Conservation (phyloP, 129 eudicot genomes). For the Lactuca saligna region DNA sequence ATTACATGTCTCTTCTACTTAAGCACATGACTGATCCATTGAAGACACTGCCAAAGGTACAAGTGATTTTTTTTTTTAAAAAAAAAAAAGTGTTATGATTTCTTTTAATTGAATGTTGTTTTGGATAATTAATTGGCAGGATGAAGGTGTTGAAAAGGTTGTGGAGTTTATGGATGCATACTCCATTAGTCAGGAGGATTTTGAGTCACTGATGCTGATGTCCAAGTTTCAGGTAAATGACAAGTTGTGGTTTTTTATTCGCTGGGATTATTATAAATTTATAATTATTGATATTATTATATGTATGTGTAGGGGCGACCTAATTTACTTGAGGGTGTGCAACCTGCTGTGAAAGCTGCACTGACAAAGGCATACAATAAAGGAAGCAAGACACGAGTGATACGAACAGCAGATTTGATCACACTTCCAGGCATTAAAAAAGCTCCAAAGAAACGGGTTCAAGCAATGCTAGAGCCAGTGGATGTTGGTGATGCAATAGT, state of each 20-base stretch:
- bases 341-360: constrained; percentile 86
- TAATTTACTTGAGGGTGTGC: constrained; percentile 74
- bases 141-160: constrained; percentile 94
- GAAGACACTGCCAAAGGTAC: constrained; percentile 68
- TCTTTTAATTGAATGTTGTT: neutral
- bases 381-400: constrained; percentile 86
- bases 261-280: neutral
- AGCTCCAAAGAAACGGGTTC: constrained; percentile 88
- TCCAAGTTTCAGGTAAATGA: constrained; percentile 80
- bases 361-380: constrained; percentile 87
- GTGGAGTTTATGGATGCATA: constrained; percentile 93
- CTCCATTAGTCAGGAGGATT: constrained; percentile 91
- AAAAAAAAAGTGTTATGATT: neutral
- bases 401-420: constrained; percentile 82
- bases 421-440: constrained; percentile 90
- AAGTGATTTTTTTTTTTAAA: no score
- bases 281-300: neutral
- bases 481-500: constrained; percentile 40
- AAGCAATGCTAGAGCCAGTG: constrained; percentile 87
- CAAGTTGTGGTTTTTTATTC: neutral
- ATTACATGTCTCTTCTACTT: constrained; percentile 68
- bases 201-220: constrained; percentile 60
- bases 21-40: constrained; percentile 88
- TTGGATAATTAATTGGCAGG: constrained; percentile 44
- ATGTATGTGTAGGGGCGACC: constrained; percentile 59